Base-by-base conservation (phyloP, 2,329 filamentous ascomycete species). In the Microcyclospora tardicrescens region DNA sequence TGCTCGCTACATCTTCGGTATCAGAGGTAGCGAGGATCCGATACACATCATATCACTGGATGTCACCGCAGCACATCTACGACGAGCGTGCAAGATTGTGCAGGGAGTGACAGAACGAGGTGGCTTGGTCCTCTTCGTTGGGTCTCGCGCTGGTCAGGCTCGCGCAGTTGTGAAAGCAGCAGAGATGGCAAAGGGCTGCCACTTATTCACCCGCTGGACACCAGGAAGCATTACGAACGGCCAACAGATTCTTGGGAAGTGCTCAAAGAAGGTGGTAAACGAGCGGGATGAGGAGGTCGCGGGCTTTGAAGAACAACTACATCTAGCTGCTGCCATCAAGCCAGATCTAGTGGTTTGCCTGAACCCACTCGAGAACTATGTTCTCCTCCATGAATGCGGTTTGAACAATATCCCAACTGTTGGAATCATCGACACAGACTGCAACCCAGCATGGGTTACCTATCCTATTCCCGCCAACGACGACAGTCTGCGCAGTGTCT, bases 391-490 rank as follows among this genome's bases (percentile, higher is more conserved):
- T 61, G 91, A 98, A 68, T 96, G 91, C 60, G 84, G 81, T 0
- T 60, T 86, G 41, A 81, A 84, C 58, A 84, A 81, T 55, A 83
- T 98, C 41, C 91, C 91, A 1, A 96, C 91, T 0, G 91, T 98
- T 54, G 91, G 89, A 34, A 72, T 98, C 41, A 81, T 96, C 49
- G 91, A 98, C 61, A 96, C 91, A 1, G 83, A 98, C 61, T 80
- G 79, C 2, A 83, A 96, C 61, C 84, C 91, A 1, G 84, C 84
- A 0, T 89, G 84, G 76, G 86, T 96, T 36, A 96, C 91, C 3
- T 98, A 98, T 58, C 83, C 84, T 11, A 95, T 98, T 50, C 91
- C 91, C 2, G 85, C 85, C 36, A 98, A 98, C 60, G 91, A 98
- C 57, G 91, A 98, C 69, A 93, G 86, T 74, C 63, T 94, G 49